Conservation (phyloP, 2,329 filamentous ascomycete genomes). For the Ramularia endophylla region DNA sequence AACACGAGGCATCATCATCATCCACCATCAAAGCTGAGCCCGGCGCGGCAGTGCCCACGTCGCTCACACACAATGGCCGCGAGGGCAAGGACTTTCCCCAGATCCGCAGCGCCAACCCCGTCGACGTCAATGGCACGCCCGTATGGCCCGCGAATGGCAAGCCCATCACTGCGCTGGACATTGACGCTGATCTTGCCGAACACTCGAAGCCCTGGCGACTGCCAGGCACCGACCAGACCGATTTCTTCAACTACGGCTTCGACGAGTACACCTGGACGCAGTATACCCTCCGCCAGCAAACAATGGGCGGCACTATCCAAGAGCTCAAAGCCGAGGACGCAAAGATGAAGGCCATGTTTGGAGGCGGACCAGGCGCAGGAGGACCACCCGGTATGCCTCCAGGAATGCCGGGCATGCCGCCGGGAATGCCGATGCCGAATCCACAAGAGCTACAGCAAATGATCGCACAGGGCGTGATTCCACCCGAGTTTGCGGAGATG, state of each 20-base stretch:
- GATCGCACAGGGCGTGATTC: slow-evolving; percentile 43
- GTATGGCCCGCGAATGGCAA: slow-evolving; percentile 64
- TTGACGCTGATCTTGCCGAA: slow-evolving; percentile 54
- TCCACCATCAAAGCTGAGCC: too few relatives aligned
- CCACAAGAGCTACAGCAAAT: slow-evolving; percentile 52
- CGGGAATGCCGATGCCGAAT: slow-evolving; percentile 43
- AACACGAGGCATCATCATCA: slow-evolving; percentile 9
- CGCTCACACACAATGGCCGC: slow-evolving; percentile 41
- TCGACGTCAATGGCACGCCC: slow-evolving; percentile 80
- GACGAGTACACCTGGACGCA: slow-evolving; percentile 98
- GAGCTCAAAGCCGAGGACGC: slow-evolving; percentile 69
- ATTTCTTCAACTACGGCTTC: slow-evolving; percentile 99
- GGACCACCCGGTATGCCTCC: slow-evolving; percentile 27
- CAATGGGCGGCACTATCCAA: slow-evolving; percentile 67
- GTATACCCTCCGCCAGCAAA: slow-evolving; percentile 84
- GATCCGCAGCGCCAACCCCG: slow-evolving; percentile 61
- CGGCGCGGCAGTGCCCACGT: slow-evolving; percentile 23
- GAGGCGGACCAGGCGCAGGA: slow-evolving; percentile 27
- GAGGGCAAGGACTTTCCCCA: slow-evolving; percentile 60
- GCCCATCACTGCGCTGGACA: slow-evolving; percentile 57
- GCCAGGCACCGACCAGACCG: slow-evolving; percentile 87
- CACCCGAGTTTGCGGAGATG: slow-evolving; percentile 15
- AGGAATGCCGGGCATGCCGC: slow-evolving; percentile 32
- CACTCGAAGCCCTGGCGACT: slow-evolving; percentile 89
- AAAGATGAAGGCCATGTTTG: slow-evolving; percentile 57